Conservation (phyloP, 257 asterid species). For the Penstemon davidsonii region DNA sequence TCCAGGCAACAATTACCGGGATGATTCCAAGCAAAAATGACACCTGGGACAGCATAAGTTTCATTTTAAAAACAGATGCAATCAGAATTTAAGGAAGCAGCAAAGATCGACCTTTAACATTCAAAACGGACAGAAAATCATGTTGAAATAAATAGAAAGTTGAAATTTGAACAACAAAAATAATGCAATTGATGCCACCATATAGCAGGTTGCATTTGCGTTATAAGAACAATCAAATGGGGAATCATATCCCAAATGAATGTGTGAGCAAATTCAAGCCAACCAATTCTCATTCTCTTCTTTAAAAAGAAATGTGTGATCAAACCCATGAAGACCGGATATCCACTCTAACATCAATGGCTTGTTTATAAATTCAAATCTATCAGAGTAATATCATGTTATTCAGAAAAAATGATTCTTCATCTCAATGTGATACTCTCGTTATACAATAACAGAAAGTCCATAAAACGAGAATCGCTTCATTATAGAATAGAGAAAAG, state of each 20-base stretch:
- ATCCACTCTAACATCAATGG: neutral
- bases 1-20: constrained; percentile 75
- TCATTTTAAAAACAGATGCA: constrained; percentile 2
- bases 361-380: neutral
- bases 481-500: neutral
- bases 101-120: neutral
- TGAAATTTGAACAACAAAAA: neutral
- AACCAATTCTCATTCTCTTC: neutral
- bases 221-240: constrained; percentile 13
- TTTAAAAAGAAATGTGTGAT: constrained; percentile 1
- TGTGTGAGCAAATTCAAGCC: neutral
- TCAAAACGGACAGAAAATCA: constrained; percentile 7
- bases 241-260: constrained; percentile 2
- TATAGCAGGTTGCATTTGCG: constrained; percentile 4
- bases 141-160: neutral
- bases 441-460: too few relatives aligned
- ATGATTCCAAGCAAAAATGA: constrained; percentile 82
- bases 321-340: constrained; percentile 1
- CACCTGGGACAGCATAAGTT: constrained; percentile 53
- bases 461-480: neutral
- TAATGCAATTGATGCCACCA: constrained; percentile 2
- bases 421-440: too few relatives aligned
- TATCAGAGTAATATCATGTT: neutral
- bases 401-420: neutral
- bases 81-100: constrained; percentile 3